Conservation (phyloP, 305 asterid species). For the Ajuga reptans region DNA sequence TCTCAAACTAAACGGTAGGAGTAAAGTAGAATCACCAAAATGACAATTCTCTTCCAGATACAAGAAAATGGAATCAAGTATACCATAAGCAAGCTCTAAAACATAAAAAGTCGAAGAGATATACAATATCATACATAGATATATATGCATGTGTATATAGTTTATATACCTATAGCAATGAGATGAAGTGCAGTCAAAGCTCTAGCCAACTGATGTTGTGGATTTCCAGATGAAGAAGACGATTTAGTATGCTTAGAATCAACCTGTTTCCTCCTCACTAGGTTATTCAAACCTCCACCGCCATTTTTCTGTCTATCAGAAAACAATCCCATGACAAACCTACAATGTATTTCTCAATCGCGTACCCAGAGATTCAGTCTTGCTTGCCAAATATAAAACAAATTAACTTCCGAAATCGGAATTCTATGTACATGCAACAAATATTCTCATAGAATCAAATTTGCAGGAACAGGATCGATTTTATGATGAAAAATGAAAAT, state of each 20-base stretch:
- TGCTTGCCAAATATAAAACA: neutral
- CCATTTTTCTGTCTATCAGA: slow-evolving; percentile 33
- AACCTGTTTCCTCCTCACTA: slow-evolving; percentile 83
- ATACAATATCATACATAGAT: no score
- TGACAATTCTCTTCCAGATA: neutral
- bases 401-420: neutral
- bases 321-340: slow-evolving; percentile 43
- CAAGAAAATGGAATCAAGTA: neutral
- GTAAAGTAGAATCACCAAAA: neutral
- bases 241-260: slow-evolving; percentile 51
- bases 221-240: slow-evolving; percentile 33
- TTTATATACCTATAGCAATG: slow-evolving; percentile 65
- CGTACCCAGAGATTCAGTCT: slow-evolving; percentile 4
- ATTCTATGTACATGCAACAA: neutral
- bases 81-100: slow-evolving; percentile 1
- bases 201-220: slow-evolving; percentile 56
- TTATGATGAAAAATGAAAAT: neutral
- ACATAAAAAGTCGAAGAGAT: no score
- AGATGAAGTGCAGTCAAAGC: slow-evolving; percentile 87
- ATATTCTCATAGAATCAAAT: slow-evolving; percentile 1
- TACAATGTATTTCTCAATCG: slow-evolving; percentile 5
- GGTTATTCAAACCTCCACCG: slow-evolving; percentile 41
- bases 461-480: neutral
- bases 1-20: neutral
- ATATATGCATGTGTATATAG: neutral